phyloP scores from a whole-genome alignment of 495 filamentous ascomycete species.

The Aspergillus ellipticus region DNA sequence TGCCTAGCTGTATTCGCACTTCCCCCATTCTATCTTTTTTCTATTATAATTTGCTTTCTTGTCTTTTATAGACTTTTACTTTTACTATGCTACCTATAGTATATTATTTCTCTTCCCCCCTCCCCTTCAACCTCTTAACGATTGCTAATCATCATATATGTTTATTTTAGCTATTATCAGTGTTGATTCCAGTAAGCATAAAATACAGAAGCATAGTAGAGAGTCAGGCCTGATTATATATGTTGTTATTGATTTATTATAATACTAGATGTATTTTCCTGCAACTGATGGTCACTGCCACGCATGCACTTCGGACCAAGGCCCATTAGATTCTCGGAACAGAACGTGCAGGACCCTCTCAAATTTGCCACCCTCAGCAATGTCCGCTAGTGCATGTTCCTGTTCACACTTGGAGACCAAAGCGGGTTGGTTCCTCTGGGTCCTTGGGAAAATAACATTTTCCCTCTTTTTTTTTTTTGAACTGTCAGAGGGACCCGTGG shows the following conservation, averaged over 20 bases:
- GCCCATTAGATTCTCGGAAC: not conserved
- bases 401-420: not conserved
- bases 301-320: not conserved
- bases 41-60: not conserved
- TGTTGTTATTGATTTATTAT: not conserved
- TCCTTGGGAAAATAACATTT: not conserved
- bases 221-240: not conserved
- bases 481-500: conserved; percentile 4
- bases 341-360: not conserved
- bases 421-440: not conserved
- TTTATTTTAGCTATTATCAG: too few relatives aligned
- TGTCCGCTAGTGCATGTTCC: not conserved
- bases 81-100: not conserved
- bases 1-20: not conserved
- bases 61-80: not conserved
- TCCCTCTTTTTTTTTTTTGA: not conserved
- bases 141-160: too few relatives aligned
- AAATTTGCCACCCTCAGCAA: not conserved
- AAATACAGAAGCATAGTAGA: not conserved
- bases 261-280: not conserved
- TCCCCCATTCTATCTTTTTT: not conserved
- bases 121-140: too few relatives aligned
- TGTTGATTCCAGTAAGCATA: not conserved
- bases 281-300: conserved; percentile 2
- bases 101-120: conserved; percentile 1